Evolutionary conservation across 2,329 filamentous ascomycete species (phyloP).

Genomic region (Diaporthe humulicola): DNA sequence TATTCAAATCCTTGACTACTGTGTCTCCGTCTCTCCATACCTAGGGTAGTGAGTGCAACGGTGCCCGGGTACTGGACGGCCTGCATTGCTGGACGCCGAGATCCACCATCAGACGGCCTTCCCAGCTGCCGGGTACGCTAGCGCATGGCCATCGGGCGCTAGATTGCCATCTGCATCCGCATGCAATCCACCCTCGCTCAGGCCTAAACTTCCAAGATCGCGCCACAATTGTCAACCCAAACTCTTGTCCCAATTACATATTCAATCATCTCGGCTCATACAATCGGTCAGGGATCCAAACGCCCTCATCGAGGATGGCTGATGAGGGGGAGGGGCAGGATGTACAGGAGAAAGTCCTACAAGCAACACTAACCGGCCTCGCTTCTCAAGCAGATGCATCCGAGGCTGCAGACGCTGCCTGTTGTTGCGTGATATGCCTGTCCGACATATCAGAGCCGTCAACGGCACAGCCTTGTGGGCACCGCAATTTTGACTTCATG

Average conservation of each 20-base stretch:
- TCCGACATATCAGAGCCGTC: conserved; percentile 80
- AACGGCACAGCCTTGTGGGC: conserved; percentile 80
- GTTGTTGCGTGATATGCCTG: conserved; percentile 88
- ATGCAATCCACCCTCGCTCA: neutral
- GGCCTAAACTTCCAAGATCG: neutral
- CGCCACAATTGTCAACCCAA: neutral
- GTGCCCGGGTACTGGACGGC: too few relatives aligned
- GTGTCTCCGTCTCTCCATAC: too few relatives aligned
- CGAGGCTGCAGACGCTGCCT: conserved; percentile 39
- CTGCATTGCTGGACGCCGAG: neutral
- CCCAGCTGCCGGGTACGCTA: conserved; percentile 2
- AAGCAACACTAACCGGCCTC: conserved; percentile 60
- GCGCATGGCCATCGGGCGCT: conserved; percentile 25
- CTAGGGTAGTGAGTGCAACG: neutral
- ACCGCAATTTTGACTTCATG: conserved; percentile 86
- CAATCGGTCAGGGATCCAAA: neutral
- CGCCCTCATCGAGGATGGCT: conserved; percentile 17
- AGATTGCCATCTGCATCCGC: neutral
- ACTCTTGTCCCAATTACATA: neutral
- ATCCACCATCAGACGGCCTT: neutral
- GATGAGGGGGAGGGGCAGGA: conserved; percentile 44
- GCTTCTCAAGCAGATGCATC: conserved; percentile 42
- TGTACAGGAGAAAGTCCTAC: conserved; percentile 57
- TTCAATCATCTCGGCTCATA: neutral
- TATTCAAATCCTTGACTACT: neutral